phyloP scores from a whole-genome alignment of 2,329 filamentous ascomycete species.

The Fusarium pseudonygamai region DNA sequence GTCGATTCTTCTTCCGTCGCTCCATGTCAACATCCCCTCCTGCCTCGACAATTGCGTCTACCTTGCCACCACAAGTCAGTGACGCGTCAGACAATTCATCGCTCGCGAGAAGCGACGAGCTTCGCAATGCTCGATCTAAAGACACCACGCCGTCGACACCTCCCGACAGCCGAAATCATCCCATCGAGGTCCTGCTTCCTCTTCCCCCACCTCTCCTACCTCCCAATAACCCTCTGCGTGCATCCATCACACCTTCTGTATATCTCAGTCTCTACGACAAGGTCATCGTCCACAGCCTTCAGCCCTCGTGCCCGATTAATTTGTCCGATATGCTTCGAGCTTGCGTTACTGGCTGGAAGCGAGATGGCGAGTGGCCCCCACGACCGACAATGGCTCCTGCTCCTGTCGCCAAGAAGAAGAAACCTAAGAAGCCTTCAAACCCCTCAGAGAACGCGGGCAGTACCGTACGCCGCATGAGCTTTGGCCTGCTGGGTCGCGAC shows the following conservation, averaged over 20 bases:
- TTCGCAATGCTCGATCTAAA: slow-evolving; percentile 47
- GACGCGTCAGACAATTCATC: slow-evolving; percentile 55
- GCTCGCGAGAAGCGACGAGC: slow-evolving; percentile 50
- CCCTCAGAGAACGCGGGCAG: slow-evolving; percentile 42
- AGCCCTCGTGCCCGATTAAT: slow-evolving; percentile 89
- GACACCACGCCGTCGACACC: slow-evolving; percentile 46
- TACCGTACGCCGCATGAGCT: slow-evolving; percentile 56
- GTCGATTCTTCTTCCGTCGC: slow-evolving; percentile 61
- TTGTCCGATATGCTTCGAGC: slow-evolving; percentile 81
- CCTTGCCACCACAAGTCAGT: slow-evolving; percentile 38
- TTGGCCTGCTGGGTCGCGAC: slow-evolving; percentile 57
- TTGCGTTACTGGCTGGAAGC: slow-evolving; percentile 90
- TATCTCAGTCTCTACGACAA: slow-evolving; percentile 91
- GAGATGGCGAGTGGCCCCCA: slow-evolving; percentile 90
- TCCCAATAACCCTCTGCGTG: slow-evolving; percentile 77
- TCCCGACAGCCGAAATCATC: slow-evolving; percentile 48
- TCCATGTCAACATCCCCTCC: slow-evolving; percentile 55
- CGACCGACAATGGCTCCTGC: slow-evolving; percentile 55
- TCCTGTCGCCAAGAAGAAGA: slow-evolving; percentile 54
- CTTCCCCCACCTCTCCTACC: slow-evolving; percentile 79
- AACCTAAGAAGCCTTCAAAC: slow-evolving; percentile 40
- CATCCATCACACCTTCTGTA: slow-evolving; percentile 75
- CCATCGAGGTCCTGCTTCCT: slow-evolving; percentile 73
- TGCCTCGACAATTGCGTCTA: slow-evolving; percentile 36
- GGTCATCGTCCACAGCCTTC: slow-evolving; percentile 80